A percentile compares a stretch with the other conserved stretches of the same genome.
Conservation (phyloP, 148 eudicot species). For the Fagopyrum homotropicum region DNA sequence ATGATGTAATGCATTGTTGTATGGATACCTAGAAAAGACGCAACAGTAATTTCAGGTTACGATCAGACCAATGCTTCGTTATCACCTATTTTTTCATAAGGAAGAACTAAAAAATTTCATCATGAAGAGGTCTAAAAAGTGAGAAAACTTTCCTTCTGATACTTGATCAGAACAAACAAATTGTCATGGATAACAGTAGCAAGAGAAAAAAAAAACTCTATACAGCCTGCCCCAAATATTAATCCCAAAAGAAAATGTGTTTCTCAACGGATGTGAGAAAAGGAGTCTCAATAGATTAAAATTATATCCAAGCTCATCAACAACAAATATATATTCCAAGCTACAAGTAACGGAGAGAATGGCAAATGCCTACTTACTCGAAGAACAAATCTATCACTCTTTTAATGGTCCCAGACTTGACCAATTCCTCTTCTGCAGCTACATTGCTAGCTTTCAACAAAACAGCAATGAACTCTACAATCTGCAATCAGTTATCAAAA, state of each 20-base stretch:
- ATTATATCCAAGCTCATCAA: neutral
- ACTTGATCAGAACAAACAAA: neutral
- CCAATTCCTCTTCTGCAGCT: slow-evolving; percentile 75
- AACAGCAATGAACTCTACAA: slow-evolving; percentile 92
- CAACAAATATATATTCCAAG: neutral
- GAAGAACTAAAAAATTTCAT: neutral
- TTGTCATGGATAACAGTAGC: neutral
- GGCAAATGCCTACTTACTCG: slow-evolving; percentile 50
- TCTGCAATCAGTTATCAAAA: slow-evolving; percentile 28
- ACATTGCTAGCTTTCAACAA: slow-evolving; percentile 81
- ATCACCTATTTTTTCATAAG: neutral
- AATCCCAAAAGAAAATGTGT: neutral
- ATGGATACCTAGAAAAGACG: slow-evolving; percentile 61
- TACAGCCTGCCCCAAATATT: neutral
- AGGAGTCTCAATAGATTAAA: neutral
- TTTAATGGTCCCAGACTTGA: slow-evolving; percentile 73
- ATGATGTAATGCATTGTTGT: slow-evolving; percentile 90
- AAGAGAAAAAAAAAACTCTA: neutral
- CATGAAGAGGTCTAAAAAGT: neutral
- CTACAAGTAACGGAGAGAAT: neutral
- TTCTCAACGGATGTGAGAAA: neutral
- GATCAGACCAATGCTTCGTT: neutral
- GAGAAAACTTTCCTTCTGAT: neutral
- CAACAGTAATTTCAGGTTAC: neutral
- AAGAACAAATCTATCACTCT: slow-evolving; percentile 81